Evolutionary conservation across 2,329 filamentous ascomycete genomes (phyloP).

Genomic region (Sporothrix globosa): DNA sequence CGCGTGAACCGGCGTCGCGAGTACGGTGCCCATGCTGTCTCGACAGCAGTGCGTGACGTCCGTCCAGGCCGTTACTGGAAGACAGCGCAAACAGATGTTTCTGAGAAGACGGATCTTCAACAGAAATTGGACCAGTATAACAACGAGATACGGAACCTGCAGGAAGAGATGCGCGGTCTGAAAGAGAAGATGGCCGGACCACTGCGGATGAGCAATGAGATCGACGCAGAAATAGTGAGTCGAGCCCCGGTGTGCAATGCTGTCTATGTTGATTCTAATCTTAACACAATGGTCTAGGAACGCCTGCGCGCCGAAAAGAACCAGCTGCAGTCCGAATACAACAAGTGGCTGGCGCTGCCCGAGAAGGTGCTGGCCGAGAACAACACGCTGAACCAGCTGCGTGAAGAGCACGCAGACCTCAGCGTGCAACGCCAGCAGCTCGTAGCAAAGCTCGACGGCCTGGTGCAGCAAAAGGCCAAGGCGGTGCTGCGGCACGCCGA

Average conservation of each 20-base stretch:
- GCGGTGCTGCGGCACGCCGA: conserved; percentile 58
- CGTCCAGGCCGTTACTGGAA: conserved; percentile 70
- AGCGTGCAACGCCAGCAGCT: conserved; percentile 45
- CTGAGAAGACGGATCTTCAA: conserved; percentile 65
- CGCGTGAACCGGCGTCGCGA: conserved; percentile 72
- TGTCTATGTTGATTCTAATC: neutral
- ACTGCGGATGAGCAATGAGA: conserved; percentile 44
- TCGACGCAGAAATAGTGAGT: conserved; percentile 54
- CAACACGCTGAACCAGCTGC: conserved; percentile 41
- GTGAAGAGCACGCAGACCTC: conserved; percentile 40
- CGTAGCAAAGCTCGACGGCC: conserved; percentile 52
- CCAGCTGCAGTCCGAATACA: conserved; percentile 66
- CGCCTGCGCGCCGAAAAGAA: conserved; percentile 65
- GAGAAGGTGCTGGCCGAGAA: conserved; percentile 61
- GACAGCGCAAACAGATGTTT: conserved; percentile 71
- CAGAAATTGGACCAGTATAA: conserved; percentile 53
- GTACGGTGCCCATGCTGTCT: conserved; percentile 74
- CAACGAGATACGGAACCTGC: conserved; percentile 45
- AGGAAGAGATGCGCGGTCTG: conserved; percentile 43
- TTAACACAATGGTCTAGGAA: conserved; percentile 45
- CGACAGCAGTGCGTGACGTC: conserved; percentile 67
- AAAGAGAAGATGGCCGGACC: conserved; percentile 47
- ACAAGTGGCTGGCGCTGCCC: conserved; percentile 68
- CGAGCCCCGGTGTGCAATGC: neutral
- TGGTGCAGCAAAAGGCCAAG: conserved; percentile 60